Base-by-base conservation (phyloP, 1,284 basidiomycete species). In the Sanghuangporus weigelae region DNA sequence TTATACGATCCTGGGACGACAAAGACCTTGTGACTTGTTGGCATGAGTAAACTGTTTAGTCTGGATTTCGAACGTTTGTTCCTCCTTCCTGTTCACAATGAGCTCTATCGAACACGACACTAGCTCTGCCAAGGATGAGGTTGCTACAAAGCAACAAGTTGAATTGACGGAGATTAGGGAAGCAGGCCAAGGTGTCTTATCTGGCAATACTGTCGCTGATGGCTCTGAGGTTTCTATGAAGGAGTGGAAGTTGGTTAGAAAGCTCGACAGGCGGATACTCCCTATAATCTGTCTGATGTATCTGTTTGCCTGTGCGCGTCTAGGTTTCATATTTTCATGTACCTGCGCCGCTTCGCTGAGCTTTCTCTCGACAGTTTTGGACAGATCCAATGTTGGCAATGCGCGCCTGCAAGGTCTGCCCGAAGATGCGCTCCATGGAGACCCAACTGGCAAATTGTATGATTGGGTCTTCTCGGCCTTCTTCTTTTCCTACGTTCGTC, bases 381-480 rank as follows among this genome's bases (percentile, higher is more conserved):
- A 91, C 71, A 81, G 90, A 53, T 84, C 86, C 1, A 91, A 90
- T 68, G 70, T 91, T 46, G 89, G 89, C 12, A 91, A 92, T 71
- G 90, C 90, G 46, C 81, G 89, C 51, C 75, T 92, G 44, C 89
- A 89, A 73, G 86, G 86, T 1, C 74, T 92, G 3, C 81, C 86
- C 1, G 71, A 81, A 50, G 88, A 90, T 66, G 73, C 80, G 11
- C 80, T 92, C 4, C 78, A 79, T 35, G 89, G 89, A 2, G 90
- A 92, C 69, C 80, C 81, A 7, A 85, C 83, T 0, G 89, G 89
- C 2, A 68, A 78, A 16, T 74, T 83, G 23, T 92, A 87, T 69
- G 88, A 89, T 70, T 90, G 88, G 89, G 74, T 89, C 58, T 88
- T 84, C 64, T 87, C 90, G 0, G 80, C 81, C 2, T 92, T 92